Evolutionary conservation across 345 rosid species (phyloP).

Genomic region (Rhodamnia rubescens): DNA sequence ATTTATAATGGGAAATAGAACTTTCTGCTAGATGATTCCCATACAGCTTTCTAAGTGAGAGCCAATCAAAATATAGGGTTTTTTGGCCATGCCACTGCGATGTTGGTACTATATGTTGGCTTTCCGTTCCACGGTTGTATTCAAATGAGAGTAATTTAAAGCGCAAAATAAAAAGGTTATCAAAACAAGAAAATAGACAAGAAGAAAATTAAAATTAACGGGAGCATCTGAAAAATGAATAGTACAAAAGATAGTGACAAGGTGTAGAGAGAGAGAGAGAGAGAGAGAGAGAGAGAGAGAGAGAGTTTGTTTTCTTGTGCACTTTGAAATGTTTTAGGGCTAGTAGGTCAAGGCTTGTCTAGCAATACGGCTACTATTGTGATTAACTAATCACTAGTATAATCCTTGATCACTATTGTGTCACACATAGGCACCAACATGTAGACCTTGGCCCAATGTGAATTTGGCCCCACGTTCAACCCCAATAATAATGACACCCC

Average conservation of each 20-base stretch:
- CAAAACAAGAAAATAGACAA: background rate
- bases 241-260: conserved; percentile 46
- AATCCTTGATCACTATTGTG: conserved; percentile 20
- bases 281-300: background rate
- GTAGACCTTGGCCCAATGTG: conserved; percentile 37
- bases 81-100: background rate
- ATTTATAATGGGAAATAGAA: background rate
- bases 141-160: background rate
- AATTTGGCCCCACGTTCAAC: conserved; percentile 21
- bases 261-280: background rate
- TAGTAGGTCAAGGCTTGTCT: conserved; percentile 34
- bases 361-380: conserved; percentile 20
- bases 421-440: conserved; percentile 46
- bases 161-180: background rate
- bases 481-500: conserved; percentile 29
- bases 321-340: conserved; percentile 10
- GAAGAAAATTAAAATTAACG: background rate
- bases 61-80: background rate
- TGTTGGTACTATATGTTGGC: background rate
- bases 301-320: background rate
- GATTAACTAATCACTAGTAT: conserved; percentile 18
- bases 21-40: background rate
- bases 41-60: background rate
- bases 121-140: background rate
- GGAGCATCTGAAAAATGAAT: conserved; percentile 22